Percentiles rank a stretch among this genome's conserved stretches.
Evolutionary conservation across 257 asterid species (phyloP).

Genomic region (Coffea canephora): DNA sequence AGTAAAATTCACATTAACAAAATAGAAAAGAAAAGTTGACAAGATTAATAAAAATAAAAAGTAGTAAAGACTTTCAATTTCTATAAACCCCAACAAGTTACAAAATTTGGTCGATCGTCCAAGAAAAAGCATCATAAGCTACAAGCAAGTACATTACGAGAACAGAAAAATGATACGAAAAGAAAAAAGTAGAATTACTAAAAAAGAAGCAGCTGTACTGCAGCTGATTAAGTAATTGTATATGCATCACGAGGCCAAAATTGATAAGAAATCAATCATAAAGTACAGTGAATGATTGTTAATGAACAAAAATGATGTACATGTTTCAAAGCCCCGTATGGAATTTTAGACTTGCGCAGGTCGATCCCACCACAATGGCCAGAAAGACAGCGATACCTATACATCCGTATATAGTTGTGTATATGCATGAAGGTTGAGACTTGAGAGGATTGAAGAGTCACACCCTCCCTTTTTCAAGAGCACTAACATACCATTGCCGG

Average conservation of each 20-base stretch:
- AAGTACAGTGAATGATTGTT: constrained; percentile 15
- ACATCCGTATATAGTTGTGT: not conserved
- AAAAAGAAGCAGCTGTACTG: constrained; percentile 10
- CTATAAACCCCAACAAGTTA: constrained; percentile 8
- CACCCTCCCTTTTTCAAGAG: constrained; percentile 25
- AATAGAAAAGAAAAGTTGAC: too few species aligned
- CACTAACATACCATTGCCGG: constrained; percentile 25
- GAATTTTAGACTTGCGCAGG: constrained; percentile 12
- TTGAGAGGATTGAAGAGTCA: constrained; percentile 32
- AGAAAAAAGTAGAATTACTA: constrained; percentile 10
- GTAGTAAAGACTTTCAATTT: not conserved
- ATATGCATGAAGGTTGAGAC: constrained; percentile 20
- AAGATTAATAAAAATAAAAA: too few species aligned
- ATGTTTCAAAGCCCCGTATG: constrained; percentile 6
- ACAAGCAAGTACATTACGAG: not conserved
- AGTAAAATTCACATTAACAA: too few species aligned
- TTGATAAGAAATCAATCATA: not conserved
- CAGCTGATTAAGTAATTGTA: constrained; percentile 13
- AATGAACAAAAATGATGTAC: constrained; percentile 16
- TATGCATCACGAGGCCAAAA: constrained; percentile 18
- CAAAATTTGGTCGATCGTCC: not conserved
- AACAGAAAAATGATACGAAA: not conserved
- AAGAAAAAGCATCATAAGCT: not conserved
- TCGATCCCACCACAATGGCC: constrained; percentile 18
- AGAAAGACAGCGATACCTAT: constrained; percentile 5